Conservation (phyloP, 2,329 filamentous ascomycete genomes). For the Hypomyces rosellus region DNA sequence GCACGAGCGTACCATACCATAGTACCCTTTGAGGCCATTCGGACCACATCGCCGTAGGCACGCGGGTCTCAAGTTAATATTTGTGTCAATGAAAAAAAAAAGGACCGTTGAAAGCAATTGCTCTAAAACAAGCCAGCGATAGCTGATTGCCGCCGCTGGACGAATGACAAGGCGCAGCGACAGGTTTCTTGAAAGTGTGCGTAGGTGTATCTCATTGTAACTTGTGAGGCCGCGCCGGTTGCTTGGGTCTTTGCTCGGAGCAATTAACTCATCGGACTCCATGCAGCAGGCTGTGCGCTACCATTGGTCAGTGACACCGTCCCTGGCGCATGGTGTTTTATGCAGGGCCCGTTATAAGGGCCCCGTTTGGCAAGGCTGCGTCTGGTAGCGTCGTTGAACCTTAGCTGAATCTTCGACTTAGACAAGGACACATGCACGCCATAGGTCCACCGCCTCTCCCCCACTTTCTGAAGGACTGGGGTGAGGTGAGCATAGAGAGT, state of each 20-base stretch:
- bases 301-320: slow-evolving; percentile 2
- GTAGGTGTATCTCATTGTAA: too few species aligned
- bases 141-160: not conserved
- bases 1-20: slow-evolving; percentile 3
- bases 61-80: not conserved
- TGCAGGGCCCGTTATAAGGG: slow-evolving; percentile 10
- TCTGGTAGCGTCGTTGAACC: slow-evolving; percentile 10
- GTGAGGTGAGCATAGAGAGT: slow-evolving; percentile 4
- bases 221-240: not conserved
- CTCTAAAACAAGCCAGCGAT: not conserved
- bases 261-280: slow-evolving; percentile 4
- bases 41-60: not conserved
- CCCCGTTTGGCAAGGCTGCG: slow-evolving; percentile 13
- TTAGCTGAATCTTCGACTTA: slow-evolving; percentile 11
- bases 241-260: not conserved
- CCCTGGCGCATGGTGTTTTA: slow-evolving; percentile 10
- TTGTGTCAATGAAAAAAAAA: not conserved
- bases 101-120: not conserved
- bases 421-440: slow-evolving; percentile 5
- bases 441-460: slow-evolving; percentile 8
- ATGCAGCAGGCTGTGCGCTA: not conserved
- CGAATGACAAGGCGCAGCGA: slow-evolving; percentile 5
- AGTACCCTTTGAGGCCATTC: not conserved
- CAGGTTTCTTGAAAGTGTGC: not conserved
- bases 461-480: not conserved